These are phyloP conservation scores for Omphalea diandra DNA, from an alignment of 441 rosid genomes.

Conservation along the genomic window DNA sequence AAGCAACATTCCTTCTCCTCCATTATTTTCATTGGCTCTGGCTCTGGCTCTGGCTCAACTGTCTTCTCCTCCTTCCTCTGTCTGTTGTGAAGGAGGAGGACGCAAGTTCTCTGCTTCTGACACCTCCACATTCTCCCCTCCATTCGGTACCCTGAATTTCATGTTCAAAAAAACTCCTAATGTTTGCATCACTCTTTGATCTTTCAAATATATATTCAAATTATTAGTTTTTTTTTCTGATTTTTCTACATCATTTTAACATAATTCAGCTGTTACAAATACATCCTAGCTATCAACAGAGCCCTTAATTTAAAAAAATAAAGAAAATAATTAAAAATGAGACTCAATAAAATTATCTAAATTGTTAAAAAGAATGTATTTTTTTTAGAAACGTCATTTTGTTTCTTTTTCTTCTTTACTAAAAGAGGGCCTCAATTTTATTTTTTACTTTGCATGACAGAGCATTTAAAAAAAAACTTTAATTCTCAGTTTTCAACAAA, in stretches of 20 bases:
- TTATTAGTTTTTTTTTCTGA: constrained; percentile 75
- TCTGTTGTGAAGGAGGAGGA: constrained; percentile 31
- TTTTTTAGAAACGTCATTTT: too few relatives aligned
- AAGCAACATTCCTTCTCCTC: constrained; percentile 56
- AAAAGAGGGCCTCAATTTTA: too few relatives aligned
- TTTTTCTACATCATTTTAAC: constrained; percentile 80
- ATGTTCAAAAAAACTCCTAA: constrained; percentile 75
- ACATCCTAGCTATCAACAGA: constrained; percentile 63
- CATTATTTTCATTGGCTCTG: constrained; percentile 40
- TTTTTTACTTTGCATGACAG: too few relatives aligned
- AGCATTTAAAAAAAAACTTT: too few relatives aligned
- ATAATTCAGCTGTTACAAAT: constrained; percentile 74
- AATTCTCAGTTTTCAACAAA: too few relatives aligned
- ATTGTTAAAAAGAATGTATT: too few relatives aligned
- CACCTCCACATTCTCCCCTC: constrained; percentile 49
- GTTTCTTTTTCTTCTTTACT: too few relatives aligned
- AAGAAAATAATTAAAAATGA: too few relatives aligned
- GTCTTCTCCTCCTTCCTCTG: constrained; percentile 36
- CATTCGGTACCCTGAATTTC: constrained; percentile 44
- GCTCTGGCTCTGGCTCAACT: constrained; percentile 41
- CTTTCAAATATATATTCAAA: constrained; percentile 69
- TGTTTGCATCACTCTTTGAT: constrained; percentile 90
- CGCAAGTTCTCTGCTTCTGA: constrained; percentile 48
- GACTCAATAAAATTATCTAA: too few relatives aligned
- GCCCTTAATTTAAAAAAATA: too few relatives aligned